phyloP scores from a whole-genome alignment of 1,284 basidiomycete species.

The Heterobasidion parviporum region DNA sequence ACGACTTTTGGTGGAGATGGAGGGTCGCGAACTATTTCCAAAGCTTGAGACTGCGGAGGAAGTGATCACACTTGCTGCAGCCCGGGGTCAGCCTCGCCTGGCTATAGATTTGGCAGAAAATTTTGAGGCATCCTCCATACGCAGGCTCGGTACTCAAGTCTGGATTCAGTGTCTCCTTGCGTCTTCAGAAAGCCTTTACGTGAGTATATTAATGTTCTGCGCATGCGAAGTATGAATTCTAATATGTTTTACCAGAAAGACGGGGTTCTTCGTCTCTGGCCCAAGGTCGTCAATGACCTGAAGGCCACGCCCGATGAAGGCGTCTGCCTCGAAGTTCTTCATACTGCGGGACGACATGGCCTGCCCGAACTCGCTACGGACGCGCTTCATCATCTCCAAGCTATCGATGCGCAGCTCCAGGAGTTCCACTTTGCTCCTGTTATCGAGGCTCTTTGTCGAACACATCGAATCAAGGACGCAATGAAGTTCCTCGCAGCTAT shows the following conservation, averaged over 20 bases:
- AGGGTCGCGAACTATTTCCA: slow-evolving; percentile 34
- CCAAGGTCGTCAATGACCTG: slow-evolving; percentile 42
- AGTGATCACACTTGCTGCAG: slow-evolving; percentile 41
- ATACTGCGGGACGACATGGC: slow-evolving; percentile 66
- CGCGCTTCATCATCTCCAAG: slow-evolving; percentile 44
- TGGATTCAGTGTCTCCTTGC: slow-evolving; percentile 57
- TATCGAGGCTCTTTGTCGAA: slow-evolving; percentile 53
- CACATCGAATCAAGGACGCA: slow-evolving; percentile 48
- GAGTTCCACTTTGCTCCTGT: slow-evolving; percentile 70
- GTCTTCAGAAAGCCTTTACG: slow-evolving; percentile 52
- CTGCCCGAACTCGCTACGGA: slow-evolving; percentile 60
- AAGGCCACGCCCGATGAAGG: slow-evolving; percentile 67
- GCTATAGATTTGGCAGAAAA: slow-evolving; percentile 57
- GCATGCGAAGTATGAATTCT: background rate
- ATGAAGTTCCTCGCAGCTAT: slow-evolving; percentile 47
- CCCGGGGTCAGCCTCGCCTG: slow-evolving; percentile 45
- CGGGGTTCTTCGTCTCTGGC: slow-evolving; percentile 61
- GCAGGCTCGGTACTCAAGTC: slow-evolving; percentile 39
- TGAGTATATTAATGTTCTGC: slow-evolving; percentile 27
- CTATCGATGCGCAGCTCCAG: slow-evolving; percentile 25
- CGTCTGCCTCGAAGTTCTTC: slow-evolving; percentile 56
- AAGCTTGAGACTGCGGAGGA: slow-evolving; percentile 37
- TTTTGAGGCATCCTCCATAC: slow-evolving; percentile 47
- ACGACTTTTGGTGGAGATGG: slow-evolving; percentile 46
- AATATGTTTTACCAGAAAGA: slow-evolving; percentile 39